These are phyloP conservation scores for Trichoderma citrinoviride DNA, from an alignment of 2,329 filamentous ascomycete genomes.

Conservation along the genomic window DNA sequence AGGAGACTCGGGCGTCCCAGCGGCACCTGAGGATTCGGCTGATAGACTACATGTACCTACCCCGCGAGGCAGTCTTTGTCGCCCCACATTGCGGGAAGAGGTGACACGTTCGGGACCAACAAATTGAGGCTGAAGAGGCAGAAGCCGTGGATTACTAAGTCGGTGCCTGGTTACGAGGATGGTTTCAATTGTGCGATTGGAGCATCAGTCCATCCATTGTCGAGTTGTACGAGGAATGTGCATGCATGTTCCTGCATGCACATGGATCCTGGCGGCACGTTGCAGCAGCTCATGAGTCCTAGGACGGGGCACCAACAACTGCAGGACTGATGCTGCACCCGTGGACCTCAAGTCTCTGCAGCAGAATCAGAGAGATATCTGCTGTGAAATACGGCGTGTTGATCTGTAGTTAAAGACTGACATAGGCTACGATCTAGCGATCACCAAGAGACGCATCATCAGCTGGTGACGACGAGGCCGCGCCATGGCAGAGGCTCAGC, in stretches of 20 bases:
- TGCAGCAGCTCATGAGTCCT: not conserved
- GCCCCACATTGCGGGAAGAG: not conserved
- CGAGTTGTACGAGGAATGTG: not conserved
- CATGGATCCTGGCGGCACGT: not conserved
- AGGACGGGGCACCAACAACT: not conserved
- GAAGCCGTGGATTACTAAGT: not conserved
- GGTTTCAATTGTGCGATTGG: not conserved
- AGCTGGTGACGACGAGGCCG: conserved; percentile 15
- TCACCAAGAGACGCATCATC: conserved; percentile 12
- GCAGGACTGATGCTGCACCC: too few species aligned
- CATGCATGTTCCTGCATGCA: not conserved
- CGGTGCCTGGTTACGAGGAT: not conserved
- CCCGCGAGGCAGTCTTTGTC: conserved; percentile 10
- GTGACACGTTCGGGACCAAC: not conserved
- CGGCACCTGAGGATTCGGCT: not conserved
- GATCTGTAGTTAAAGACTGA: too few species aligned
- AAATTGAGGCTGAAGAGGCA: not conserved
- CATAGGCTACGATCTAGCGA: not conserved
- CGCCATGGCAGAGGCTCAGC: conserved; percentile 11
- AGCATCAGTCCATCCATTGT: not conserved
- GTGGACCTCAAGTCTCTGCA: too few species aligned
- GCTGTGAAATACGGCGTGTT: too few species aligned
- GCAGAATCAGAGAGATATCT: too few species aligned
- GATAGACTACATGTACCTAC: too few species aligned
- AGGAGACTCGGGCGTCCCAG: too few species aligned